phyloP scores from a whole-genome alignment of 139 green algal genomes.

The Chlorella sp. region DNA sequence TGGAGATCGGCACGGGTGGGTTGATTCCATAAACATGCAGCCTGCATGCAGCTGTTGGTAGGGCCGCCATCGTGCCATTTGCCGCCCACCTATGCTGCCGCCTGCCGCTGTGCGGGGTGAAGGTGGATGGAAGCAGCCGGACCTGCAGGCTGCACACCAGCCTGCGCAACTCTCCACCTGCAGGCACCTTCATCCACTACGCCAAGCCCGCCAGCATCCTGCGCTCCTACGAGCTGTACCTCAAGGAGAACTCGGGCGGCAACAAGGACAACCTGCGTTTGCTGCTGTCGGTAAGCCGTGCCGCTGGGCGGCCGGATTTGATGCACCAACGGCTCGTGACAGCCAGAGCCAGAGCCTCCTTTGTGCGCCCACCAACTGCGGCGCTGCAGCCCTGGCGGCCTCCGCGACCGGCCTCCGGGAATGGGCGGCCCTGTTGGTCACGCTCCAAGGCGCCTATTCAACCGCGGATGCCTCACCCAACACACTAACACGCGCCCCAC shows the following conservation, averaged over 20 bases:
- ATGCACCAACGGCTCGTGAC: background rate
- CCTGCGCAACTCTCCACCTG: no score
- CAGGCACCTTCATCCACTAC: conserved; percentile 23
- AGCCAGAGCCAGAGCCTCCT: background rate
- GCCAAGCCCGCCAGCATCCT: conserved; percentile 36
- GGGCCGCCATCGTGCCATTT: background rate
- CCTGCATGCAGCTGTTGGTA: no score
- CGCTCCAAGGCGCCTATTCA: no score
- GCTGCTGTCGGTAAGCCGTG: background rate
- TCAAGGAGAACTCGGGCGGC: background rate
- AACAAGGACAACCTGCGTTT: background rate
- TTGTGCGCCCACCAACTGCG: background rate
- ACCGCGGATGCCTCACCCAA: no score
- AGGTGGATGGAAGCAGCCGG: no score
- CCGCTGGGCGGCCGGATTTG: background rate
- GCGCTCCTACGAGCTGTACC: conserved; percentile 30
- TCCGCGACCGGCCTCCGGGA: no score
- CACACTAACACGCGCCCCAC: no score
- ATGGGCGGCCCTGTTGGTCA: no score
- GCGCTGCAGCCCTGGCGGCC: background rate
- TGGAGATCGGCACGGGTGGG: background rate
- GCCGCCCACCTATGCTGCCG: no score
- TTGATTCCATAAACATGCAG: background rate
- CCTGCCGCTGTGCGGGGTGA: no score
- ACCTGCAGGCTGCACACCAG: background rate